Base-by-base conservation (phyloP, 1,139 yeast genomes). In the Blastobotrys buckinghamii region DNA sequence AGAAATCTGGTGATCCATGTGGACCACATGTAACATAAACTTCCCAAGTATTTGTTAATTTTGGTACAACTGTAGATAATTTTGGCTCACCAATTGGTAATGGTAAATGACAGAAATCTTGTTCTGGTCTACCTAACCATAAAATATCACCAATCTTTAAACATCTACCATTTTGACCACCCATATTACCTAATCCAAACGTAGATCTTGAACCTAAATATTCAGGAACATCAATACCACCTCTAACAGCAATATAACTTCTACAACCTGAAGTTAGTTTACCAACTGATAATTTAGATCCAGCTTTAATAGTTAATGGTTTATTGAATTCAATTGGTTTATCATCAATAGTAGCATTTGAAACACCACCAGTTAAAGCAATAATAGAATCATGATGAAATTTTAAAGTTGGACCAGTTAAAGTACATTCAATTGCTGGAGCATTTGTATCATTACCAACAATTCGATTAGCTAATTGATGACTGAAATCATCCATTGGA, bases 21-120 rank as follows among this genome's bases (percentile, higher is more conserved):
- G 97, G 97, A 48, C 97, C 98, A 68, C 95, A 84, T 24, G 96
- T 87, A 43, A 89, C 97, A 60, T 90, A 96, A 54, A 92, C 90
- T 47, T 71, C 70, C 97, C 97, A 92, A 42, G 77, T 75, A 55
- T 78, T 81, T 41, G 73, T 67, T 17, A 33, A 15, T 9, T 70
- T 62, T 30, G 95, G 94, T 55, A 82, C 71, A 61, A 87, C 70
- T 5, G 76, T 65, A 47, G 64, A 58, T 36, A 94, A 86, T 49
- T 81, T 73, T 1, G 76, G 59, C 50, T 72, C 81, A 19, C 81
- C 69, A 49, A 77, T 74, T 35, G 96, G 95, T 1, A 77, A 73
- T 24, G 95, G 94, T 53, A 87, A 71, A 3, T 82, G 73, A 64
- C 86, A 82, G 39, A 86, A 75, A 15, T 82, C 68, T 52, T 84